Base-by-base conservation (phyloP, 1,284 basidiomycete genomes). In the Marasmius fiardii region DNA sequence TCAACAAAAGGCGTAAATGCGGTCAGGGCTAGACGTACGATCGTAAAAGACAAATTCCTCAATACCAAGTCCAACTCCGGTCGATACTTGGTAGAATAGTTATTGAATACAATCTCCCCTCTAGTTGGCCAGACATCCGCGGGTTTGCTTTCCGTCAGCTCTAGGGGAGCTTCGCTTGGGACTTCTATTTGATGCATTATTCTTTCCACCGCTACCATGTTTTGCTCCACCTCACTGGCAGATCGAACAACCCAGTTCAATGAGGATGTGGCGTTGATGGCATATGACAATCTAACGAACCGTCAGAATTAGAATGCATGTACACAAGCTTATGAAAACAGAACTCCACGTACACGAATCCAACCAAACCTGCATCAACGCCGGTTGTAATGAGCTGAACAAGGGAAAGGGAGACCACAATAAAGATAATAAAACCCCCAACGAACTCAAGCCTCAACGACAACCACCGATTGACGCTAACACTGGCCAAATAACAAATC, bases 161-260 rank as follows among this genome's bases (percentile, higher is more conserved):
- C 87, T 58, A 82, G 82, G 0, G 92, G 85, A 2, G 90, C 91
- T 69, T 96, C 94, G 0, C 87, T 75, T 12, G 75, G 67, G n/a
- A 95, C 72, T n/a, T 87, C 76, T 26, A 88, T 86, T 66, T 96
- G 87, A 59, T 88, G 82, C 41, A 85, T 64, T 57, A 90, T 86
- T 8, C 88, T 79, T 69, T 93, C 92, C 7, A 92, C 90, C 60
- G 92, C 93, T 59, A 95, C 93, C 63, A 97, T 90, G 67, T 95
- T 96, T 68, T 93, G 92, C 71, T 97, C 95, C 12, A 96, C 92
- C 64, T 98, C 95, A 58, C 90, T 92, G 0, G 92, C 90, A 14
- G 86, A 88, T 44, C 93, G 81, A 5, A 96, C 93, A n/a, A 95
- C 80, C 92, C 91, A 96, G 68, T 93, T 95, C 83, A 86, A 58